Conservation (phyloP, 2,329 filamentous ascomycete species). For the Fusarium domesticum region DNA sequence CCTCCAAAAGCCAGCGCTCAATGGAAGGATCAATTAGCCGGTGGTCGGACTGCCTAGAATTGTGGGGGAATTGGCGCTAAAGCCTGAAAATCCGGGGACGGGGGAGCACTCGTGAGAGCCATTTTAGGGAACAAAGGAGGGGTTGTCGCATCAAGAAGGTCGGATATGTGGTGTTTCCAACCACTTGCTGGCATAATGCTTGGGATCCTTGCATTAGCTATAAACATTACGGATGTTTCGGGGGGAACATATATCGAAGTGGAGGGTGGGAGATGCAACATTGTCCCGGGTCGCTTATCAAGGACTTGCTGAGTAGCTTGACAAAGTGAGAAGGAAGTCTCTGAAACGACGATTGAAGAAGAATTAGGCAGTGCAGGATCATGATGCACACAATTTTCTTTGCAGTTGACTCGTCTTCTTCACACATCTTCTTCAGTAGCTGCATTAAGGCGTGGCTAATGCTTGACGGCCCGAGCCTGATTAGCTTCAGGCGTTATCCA, state of each 20-base stretch:
- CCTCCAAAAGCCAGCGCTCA: neutral
- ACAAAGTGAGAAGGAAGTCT: neutral
- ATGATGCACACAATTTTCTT: too few relatives aligned
- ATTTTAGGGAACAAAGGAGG: constrained; percentile 5
- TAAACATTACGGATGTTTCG: constrained; percentile 14
- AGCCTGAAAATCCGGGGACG: constrained; percentile 22
- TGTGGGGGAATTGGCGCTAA: constrained; percentile 10
- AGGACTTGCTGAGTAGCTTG: constrained; percentile 13
- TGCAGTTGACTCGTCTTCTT: too few relatives aligned
- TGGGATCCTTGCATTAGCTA: too few relatives aligned
- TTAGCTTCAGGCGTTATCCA: neutral
- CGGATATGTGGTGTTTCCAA: constrained; percentile 12
- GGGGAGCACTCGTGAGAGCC: constrained; percentile 15
- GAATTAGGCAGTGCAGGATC: neutral
- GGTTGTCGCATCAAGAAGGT: constrained; percentile 9
- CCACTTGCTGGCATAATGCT: too few relatives aligned
- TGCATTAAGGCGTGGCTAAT: neutral
- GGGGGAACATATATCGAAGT: constrained; percentile 7
- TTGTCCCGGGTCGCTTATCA: constrained; percentile 10
- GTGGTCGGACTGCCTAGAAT: constrained; percentile 5
- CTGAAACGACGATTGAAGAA: neutral
- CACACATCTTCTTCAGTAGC: neutral
- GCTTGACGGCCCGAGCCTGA: constrained; percentile 1
- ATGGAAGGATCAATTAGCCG: constrained; percentile 20
- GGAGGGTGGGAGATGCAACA: constrained; percentile 1